Evolutionary conservation across 2,329 filamentous ascomycete species (phyloP).

Genomic region (Beauveria brongniartii): DNA sequence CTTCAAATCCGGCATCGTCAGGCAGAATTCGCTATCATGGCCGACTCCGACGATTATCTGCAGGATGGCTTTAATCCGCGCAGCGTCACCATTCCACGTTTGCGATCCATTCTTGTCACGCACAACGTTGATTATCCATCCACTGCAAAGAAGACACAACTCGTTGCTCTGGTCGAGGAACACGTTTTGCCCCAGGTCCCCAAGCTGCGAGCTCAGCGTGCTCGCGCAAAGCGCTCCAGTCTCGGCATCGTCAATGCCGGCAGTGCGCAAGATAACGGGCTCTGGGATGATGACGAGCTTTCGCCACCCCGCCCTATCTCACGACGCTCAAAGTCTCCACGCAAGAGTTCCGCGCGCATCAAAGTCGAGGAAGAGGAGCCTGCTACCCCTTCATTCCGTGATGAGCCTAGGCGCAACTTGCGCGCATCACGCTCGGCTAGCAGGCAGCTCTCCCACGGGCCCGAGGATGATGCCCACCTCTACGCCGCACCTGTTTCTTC

Average conservation of each 20-base stretch:
- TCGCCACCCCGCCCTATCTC: slow-evolving; percentile 40
- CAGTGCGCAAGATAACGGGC: slow-evolving; percentile 56
- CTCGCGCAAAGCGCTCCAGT: slow-evolving; percentile 76
- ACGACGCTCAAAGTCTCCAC: slow-evolving; percentile 46
- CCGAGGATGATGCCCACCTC: slow-evolving; percentile 23
- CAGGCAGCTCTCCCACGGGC: slow-evolving; percentile 40
- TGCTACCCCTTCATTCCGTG: slow-evolving; percentile 29
- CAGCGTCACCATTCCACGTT: slow-evolving; percentile 74
- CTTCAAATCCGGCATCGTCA: background rate
- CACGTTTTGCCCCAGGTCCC: slow-evolving; percentile 70
- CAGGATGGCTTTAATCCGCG: slow-evolving; percentile 78
- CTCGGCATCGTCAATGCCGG: slow-evolving; percentile 69
- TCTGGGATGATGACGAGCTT: slow-evolving; percentile 52
- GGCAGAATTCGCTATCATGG: slow-evolving; percentile 36
- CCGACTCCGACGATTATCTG: slow-evolving; percentile 73
- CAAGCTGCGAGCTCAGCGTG: slow-evolving; percentile 66
- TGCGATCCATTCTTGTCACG: slow-evolving; percentile 84
- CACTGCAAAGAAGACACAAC: slow-evolving; percentile 83
- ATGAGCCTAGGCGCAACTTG: slow-evolving; percentile 42
- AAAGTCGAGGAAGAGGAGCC: slow-evolving; percentile 44
- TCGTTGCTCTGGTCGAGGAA: slow-evolving; percentile 75
- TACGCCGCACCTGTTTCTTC: slow-evolving; percentile 25
- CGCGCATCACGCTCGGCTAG: slow-evolving; percentile 48
- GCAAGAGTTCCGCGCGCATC: slow-evolving; percentile 44
- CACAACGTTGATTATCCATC: slow-evolving; percentile 81